phyloP scores from a whole-genome alignment of 2,329 filamentous ascomycete species.

The Pseudogymnoascus sp. region DNA sequence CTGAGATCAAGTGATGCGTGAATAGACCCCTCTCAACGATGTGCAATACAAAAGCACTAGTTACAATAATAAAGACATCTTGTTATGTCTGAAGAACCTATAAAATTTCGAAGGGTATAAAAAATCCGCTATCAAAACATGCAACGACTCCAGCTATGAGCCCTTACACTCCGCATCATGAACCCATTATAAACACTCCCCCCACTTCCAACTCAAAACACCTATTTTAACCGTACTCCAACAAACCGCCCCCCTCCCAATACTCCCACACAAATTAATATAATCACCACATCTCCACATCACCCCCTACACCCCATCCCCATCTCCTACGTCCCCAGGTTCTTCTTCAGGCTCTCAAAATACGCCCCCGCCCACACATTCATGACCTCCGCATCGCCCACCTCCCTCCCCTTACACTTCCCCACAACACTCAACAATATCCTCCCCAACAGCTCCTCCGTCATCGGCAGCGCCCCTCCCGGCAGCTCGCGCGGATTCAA shows the following conservation, averaged over 20 bases:
- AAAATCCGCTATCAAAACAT: conserved; percentile 2
- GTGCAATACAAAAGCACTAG: background rate
- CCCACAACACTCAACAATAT: conserved; percentile 56
- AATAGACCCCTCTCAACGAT: background rate
- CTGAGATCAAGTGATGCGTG: background rate
- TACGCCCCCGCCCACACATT: conserved; percentile 45
- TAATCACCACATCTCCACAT: background rate
- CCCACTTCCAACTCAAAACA: background rate
- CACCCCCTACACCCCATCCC: background rate
- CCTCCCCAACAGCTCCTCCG: conserved; percentile 51
- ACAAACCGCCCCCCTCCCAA: background rate
- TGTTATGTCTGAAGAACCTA: background rate
- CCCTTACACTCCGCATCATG: background rate
- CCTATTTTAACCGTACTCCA: background rate
- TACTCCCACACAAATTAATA: background rate
- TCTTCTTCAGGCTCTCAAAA: conserved; percentile 2
- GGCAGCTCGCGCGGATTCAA: conserved; percentile 50
- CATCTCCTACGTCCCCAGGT: background rate
- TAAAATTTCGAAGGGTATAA: conserved; percentile 2
- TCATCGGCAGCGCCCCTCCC: conserved; percentile 48
- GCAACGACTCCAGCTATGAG: background rate
- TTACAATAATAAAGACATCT: background rate
- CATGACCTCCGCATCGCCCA: conserved; percentile 47
- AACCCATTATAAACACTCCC: background rate
- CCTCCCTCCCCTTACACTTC: conserved; percentile 49